Conservation (phyloP, 352 stramenopile species). For the Phytophthora brassicae region DNA sequence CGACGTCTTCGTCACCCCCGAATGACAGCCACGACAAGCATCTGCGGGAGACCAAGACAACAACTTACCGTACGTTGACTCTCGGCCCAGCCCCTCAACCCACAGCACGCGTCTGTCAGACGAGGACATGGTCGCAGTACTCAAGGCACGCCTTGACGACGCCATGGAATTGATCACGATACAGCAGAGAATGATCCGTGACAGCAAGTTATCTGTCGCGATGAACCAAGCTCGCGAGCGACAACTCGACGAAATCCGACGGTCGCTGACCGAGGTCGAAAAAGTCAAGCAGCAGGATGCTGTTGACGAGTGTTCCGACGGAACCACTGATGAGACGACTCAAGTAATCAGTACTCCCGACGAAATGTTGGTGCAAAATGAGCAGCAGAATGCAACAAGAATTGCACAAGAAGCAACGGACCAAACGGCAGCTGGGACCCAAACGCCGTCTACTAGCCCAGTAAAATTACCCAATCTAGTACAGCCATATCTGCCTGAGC, state of each 20-base stretch:
- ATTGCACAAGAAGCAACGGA: no score
- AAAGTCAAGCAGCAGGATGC: neutral
- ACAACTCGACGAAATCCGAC: neutral
- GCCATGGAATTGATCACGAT: neutral
- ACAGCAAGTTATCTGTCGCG: neutral
- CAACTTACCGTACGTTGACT: neutral
- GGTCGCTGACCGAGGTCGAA: neutral
- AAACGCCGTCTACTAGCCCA: neutral
- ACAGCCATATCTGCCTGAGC: neutral
- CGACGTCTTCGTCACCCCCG: neutral
- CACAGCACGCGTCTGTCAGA: slow-evolving; percentile 4
- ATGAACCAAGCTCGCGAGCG: neutral
- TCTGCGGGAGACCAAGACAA: neutral
- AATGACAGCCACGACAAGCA: neutral
- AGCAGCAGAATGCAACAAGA: no score
- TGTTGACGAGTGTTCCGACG: neutral
- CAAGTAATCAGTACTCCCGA: no score
- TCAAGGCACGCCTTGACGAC: slow-evolving; percentile 1
- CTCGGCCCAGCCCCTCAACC: neutral
- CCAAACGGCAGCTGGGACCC: no score
- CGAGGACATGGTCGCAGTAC: slow-evolving; percentile 8
- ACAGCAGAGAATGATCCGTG: slow-evolving; percentile 3
- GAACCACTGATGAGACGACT: no score
- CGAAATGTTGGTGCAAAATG: no score
- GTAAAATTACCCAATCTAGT: neutral